A percentile compares a stretch with the other conserved stretches of the same genome.
These are phyloP conservation scores for Capsicum rhomboideum DNA, from an alignment of 257 asterid genomes.

Conservation along the genomic window DNA sequence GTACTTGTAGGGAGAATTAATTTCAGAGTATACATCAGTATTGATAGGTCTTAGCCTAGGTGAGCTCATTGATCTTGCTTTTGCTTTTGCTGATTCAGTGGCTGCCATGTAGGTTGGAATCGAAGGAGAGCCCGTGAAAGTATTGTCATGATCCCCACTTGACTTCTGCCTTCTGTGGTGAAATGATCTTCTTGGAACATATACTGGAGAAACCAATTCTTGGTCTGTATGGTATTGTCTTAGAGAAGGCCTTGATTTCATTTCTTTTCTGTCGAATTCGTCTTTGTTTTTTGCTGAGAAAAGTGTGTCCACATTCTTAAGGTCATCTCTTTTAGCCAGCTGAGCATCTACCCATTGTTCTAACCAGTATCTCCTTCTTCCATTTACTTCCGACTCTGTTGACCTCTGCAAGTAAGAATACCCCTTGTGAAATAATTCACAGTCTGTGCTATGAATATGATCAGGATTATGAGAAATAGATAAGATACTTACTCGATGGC, in stretches of 20 bases:
- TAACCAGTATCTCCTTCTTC: constrained; percentile 69
- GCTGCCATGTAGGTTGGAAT: constrained; percentile 93
- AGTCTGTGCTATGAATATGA: background rate
- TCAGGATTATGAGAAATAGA: background rate
- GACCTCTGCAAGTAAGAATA: constrained; percentile 53
- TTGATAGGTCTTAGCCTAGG: constrained; percentile 72
- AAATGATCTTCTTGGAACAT: constrained; percentile 40
- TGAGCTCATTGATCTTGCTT: constrained; percentile 69
- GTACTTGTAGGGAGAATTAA: constrained; percentile 71
- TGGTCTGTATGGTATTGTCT: constrained; percentile 38
- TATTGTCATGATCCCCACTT: constrained; percentile 39
- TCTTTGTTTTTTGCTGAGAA: constrained; percentile 35
- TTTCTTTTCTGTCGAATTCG: constrained; percentile 23
- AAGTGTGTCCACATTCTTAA: constrained; percentile 18
- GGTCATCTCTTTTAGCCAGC: constrained; percentile 54
- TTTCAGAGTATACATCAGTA: constrained; percentile 68
- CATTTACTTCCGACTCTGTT: constrained; percentile 60
- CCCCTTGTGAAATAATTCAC: background rate
- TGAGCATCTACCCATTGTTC: constrained; percentile 89
- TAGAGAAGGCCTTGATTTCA: constrained; percentile 18
- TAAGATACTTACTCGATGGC: constrained; percentile 62
- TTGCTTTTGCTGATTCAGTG: constrained; percentile 86
- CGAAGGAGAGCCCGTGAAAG: constrained; percentile 41
- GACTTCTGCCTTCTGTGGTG: constrained; percentile 71
- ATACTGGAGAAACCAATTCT: constrained; percentile 30